Percentiles rank a stretch among this genome's conserved stretches.
Evolutionary conservation across 257 asterid species (phyloP).

Genomic region (Verbena officinalis): DNA sequence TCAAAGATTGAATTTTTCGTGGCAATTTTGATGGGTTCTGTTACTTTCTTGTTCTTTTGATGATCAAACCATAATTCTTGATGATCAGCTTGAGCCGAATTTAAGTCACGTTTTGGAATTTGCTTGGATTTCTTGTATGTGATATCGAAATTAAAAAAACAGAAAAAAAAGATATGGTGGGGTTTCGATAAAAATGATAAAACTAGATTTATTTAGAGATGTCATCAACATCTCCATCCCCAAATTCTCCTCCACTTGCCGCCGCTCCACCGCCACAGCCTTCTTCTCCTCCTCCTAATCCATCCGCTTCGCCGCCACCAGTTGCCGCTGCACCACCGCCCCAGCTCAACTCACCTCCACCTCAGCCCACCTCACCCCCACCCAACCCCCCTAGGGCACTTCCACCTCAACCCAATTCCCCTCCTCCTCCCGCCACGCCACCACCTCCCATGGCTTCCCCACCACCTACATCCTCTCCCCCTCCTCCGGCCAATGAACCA

Average conservation of each 20-base stretch:
- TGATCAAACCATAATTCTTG: conserved; percentile 11
- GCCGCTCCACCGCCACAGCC: conserved; percentile 32
- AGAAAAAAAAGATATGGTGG: conserved; percentile 24
- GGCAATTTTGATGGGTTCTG: background rate
- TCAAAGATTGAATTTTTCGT: conserved; percentile 4
- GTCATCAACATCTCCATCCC: conserved; percentile 57
- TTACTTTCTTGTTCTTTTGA: background rate
- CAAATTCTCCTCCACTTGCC: conserved; percentile 41
- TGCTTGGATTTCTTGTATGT: conserved; percentile 21
- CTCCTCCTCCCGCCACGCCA: conserved; percentile 20
- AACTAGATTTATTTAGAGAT: conserved; percentile 40
- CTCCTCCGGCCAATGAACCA: conserved; percentile 19
- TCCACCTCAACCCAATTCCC: no score
- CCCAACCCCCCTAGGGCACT: conserved; percentile 16
- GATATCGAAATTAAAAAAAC: no score
- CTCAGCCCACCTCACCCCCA: conserved; percentile 31
- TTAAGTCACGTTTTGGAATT: conserved; percentile 2
- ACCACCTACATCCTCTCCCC: conserved; percentile 29
- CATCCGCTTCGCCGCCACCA: background rate
- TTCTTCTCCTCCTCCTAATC: conserved; percentile 10
- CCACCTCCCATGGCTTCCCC: conserved; percentile 15
- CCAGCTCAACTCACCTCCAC: conserved; percentile 26
- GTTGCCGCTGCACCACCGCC: conserved; percentile 22
- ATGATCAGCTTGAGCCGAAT: background rate
- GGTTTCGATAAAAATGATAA: conserved; percentile 42